A percentile compares a stretch with the other conserved stretches of the same genome.
These are phyloP conservation scores for Fusarium illudens DNA, from an alignment of 2,329 filamentous ascomycete species.

Conservation along the genomic window DNA sequence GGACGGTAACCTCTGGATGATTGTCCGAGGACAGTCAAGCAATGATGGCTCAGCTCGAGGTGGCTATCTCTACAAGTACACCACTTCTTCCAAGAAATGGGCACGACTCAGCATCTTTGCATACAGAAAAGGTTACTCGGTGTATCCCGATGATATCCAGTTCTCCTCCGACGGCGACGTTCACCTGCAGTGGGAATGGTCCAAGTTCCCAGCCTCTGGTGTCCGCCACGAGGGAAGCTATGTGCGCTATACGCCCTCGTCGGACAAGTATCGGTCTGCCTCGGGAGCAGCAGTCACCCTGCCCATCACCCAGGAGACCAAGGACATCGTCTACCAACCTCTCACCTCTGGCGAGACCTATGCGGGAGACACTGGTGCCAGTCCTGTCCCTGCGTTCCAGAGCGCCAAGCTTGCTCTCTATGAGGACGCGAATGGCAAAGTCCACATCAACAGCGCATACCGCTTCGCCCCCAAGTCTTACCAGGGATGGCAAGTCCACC, in stretches of 20 bases:
- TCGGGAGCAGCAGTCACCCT: slow-evolving; percentile 3
- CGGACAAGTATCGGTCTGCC: slow-evolving; percentile 25
- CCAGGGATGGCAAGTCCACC: slow-evolving; percentile 28
- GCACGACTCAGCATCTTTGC: slow-evolving; percentile 18
- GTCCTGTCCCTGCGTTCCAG: slow-evolving; percentile 29
- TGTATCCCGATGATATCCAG: slow-evolving; percentile 40
- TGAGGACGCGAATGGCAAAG: slow-evolving; percentile 19
- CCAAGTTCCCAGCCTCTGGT: slow-evolving; percentile 39
- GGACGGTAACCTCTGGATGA: slow-evolving; percentile 10
- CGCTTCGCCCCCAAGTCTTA: slow-evolving; percentile 29
- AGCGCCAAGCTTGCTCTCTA: slow-evolving; percentile 36
- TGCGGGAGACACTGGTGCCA: slow-evolving; percentile 23
- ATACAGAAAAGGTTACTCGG: slow-evolving; percentile 36
- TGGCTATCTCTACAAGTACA: slow-evolving; percentile 25
- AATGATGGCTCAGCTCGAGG: slow-evolving; percentile 8
- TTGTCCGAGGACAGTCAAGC: slow-evolving; percentile 13
- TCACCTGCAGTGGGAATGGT: slow-evolving; percentile 42
- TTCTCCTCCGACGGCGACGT: slow-evolving; percentile 41
- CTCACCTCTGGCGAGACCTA: slow-evolving; percentile 37
- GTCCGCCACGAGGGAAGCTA: slow-evolving; percentile 41
- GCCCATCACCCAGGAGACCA: slow-evolving; percentile 16
- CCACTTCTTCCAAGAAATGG: background rate
- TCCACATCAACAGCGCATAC: slow-evolving; percentile 27
- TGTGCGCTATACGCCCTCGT: slow-evolving; percentile 36
- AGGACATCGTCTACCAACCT: slow-evolving; percentile 19